Evolutionary conservation across 495 filamentous ascomycete genomes (phyloP).

Genomic region (Pseudevernia furfuracea): DNA sequence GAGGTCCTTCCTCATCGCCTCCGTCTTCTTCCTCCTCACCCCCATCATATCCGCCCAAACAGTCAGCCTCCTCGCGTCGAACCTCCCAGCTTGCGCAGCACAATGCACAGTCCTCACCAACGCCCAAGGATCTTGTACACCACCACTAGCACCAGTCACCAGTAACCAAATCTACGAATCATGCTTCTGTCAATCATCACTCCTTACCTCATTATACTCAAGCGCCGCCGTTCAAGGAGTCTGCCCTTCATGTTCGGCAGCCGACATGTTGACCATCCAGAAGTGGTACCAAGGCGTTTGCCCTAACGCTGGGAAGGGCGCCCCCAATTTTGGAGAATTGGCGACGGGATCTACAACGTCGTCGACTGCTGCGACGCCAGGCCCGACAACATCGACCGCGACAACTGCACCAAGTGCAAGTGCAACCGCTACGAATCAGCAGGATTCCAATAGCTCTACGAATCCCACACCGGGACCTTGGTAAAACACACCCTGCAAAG

Average conservation of each 20-base stretch:
- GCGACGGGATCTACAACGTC: conserved; percentile 21
- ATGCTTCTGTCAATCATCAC: conserved; percentile 49
- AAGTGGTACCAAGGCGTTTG: conserved; percentile 46
- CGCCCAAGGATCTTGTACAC: conserved; percentile 40
- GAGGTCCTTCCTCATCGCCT: conserved; percentile 18
- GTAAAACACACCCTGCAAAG: conserved; percentile 10
- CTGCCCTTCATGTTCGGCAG: conserved; percentile 21
- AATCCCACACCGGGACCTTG: conserved; percentile 18
- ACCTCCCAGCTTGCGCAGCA: conserved; percentile 45
- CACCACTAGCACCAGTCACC: conserved; percentile 23
- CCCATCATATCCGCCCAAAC: conserved; percentile 39
- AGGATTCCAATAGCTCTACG: conserved; percentile 7
- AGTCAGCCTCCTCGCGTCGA: conserved; percentile 26
- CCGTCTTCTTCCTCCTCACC: conserved; percentile 28
- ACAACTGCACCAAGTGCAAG: conserved; percentile 25
- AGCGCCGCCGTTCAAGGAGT: conserved; percentile 26
- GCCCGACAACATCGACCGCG: conserved; percentile 23
- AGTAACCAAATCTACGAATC: conserved; percentile 37
- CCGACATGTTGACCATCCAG: conserved; percentile 31
- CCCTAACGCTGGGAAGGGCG: conserved; percentile 22
- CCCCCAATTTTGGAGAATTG: conserved; percentile 19
- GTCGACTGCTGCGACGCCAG: conserved; percentile 20
- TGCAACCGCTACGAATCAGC: conserved; percentile 12
- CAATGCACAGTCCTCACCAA: conserved; percentile 38
- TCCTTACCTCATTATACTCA: conserved; percentile 36